phyloP scores from a whole-genome alignment of 2,329 filamentous ascomycete genomes.

The Exophiala calicioides region DNA sequence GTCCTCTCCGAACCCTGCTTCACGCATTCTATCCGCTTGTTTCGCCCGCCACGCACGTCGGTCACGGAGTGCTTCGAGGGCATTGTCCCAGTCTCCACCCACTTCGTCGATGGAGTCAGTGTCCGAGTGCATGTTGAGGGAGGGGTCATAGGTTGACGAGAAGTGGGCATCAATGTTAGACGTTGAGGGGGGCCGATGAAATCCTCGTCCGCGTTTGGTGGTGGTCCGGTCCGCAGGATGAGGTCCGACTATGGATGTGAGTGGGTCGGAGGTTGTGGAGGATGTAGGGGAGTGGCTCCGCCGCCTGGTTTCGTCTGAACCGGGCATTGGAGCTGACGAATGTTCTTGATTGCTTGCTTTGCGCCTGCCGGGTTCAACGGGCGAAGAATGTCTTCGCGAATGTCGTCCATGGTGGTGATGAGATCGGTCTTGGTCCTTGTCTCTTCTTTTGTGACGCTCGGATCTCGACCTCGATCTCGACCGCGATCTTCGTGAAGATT shows the following conservation, averaged over 20 bases:
- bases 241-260: constrained; percentile 74
- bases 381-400: neutral
- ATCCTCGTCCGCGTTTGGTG: constrained; percentile 71
- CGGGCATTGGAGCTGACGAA: neutral
- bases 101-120: constrained; percentile 45
- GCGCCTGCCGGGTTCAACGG: too few species aligned
- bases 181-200: constrained; percentile 56
- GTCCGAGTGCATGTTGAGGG: constrained; percentile 53
- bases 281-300: constrained; percentile 15
- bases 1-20: constrained; percentile 75
- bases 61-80: constrained; percentile 75
- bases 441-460: constrained; percentile 21
- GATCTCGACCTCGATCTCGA: constrained; percentile 17
- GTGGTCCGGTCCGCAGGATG: constrained; percentile 51
- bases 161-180: constrained; percentile 74
- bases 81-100: constrained; percentile 74
- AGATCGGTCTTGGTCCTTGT: constrained; percentile 12
- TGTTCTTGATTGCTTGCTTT: too few species aligned
- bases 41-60: constrained; percentile 75
- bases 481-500: constrained; percentile 17
- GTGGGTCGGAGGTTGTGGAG: constrained; percentile 62
- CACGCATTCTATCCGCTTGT: constrained; percentile 72
- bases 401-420: neutral
- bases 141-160: constrained; percentile 63
- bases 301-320: neutral